Conservation (phyloP, 192 early-diverging fungal genomes). For the Lunasporangiospora selenospora region DNA sequence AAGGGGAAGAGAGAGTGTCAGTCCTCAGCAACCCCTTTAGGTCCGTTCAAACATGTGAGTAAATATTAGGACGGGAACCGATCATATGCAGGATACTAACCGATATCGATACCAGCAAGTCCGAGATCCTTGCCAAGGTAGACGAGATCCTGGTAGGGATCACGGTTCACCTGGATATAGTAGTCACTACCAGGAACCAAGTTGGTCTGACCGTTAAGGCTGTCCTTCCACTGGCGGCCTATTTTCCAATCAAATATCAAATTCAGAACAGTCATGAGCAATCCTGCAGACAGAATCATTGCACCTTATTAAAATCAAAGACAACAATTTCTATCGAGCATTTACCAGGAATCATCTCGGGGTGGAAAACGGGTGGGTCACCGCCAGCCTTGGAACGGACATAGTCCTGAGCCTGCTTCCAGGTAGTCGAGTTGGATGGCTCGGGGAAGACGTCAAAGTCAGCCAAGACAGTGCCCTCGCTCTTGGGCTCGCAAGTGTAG, state of each 20-base stretch:
- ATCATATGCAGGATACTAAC: constrained; percentile 8
- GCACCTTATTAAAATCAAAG: not conserved
- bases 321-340: not conserved
- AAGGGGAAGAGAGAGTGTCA: not conserved
- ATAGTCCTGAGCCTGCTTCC: constrained; percentile 20
- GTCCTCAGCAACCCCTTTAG: too few relatives aligned
- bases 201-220: constrained; percentile 15
- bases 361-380: constrained; percentile 35
- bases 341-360: constrained; percentile 34
- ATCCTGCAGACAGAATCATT: not conserved
- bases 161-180: constrained; percentile 22
- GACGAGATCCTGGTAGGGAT: constrained; percentile 48
- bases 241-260: too few relatives aligned
- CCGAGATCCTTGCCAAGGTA: constrained; percentile 44
- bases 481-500: constrained; percentile 48
- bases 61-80: too few relatives aligned
- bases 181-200: constrained; percentile 32
- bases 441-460: constrained; percentile 49
- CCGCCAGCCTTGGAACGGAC: constrained; percentile 13
- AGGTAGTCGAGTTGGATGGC: constrained; percentile 25
- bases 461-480: constrained; percentile 26
- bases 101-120: constrained; percentile 35
- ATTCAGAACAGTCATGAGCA: too few relatives aligned
- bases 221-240: constrained; percentile 29
- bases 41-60: too few relatives aligned